phyloP scores from a whole-genome alignment of 768 basidiomycete genomes.

The Leccinum ochraceum region DNA sequence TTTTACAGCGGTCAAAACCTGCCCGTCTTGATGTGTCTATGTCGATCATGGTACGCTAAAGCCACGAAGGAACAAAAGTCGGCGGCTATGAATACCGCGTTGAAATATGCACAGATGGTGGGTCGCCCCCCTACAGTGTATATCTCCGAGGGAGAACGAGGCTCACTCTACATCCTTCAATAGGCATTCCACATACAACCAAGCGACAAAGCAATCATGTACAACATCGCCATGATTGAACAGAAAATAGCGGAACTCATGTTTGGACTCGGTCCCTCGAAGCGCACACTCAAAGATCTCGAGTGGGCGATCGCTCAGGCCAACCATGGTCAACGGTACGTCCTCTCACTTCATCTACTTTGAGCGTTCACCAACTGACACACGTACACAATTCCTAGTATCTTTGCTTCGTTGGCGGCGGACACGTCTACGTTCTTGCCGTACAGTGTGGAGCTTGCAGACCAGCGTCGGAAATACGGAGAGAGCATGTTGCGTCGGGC shows the following conservation, averaged over 20 bases:
- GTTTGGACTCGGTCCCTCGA: slow-evolving; percentile 67
- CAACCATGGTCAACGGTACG: slow-evolving; percentile 82
- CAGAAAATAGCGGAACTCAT: slow-evolving; percentile 95
- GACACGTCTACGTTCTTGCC: slow-evolving; percentile 71
- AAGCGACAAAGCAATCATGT: slow-evolving; percentile 84
- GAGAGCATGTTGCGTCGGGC: slow-evolving; percentile 68
- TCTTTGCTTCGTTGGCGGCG: slow-evolving; percentile 81
- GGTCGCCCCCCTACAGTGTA: slow-evolving; percentile 2
- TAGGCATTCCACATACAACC: slow-evolving; percentile 87
- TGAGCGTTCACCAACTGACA: not conserved
- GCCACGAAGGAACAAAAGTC: slow-evolving; percentile 89
- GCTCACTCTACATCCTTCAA: slow-evolving; percentile 36
- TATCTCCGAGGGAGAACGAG: slow-evolving; percentile 1
- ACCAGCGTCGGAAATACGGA: slow-evolving; percentile 88
- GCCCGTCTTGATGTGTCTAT: slow-evolving; percentile 78
- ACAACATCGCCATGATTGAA: slow-evolving; percentile 98
- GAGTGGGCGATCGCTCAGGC: slow-evolving; percentile 79
- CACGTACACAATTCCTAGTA: slow-evolving; percentile 40
- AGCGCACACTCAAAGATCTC: slow-evolving; percentile 80
- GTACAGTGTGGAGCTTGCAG: slow-evolving; percentile 84
- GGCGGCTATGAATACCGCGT: slow-evolving; percentile 76
- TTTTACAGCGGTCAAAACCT: slow-evolving; percentile 76
- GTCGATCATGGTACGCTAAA: slow-evolving; percentile 93
- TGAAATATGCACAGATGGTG: slow-evolving; percentile 82
- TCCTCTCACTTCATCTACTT: not conserved